Conservation (phyloP, 2,329 filamentous ascomycete species). For the Arthrobotrys pseudoclavata region DNA sequence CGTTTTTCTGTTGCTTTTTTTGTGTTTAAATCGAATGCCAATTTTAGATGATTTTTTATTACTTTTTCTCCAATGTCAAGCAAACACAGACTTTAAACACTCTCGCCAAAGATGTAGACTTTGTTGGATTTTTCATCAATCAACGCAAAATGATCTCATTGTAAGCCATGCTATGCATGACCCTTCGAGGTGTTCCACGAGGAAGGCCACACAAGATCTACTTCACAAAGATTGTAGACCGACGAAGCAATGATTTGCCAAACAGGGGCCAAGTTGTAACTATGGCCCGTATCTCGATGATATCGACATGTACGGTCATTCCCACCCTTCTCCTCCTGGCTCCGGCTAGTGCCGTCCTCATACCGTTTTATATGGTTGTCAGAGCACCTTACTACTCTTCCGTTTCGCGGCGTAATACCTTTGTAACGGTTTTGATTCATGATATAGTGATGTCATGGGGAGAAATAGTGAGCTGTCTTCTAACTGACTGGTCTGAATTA, state of each 20-base stretch:
- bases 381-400: slow-evolving; percentile 26
- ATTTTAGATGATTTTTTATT: slow-evolving; percentile 30
- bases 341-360: background rate
- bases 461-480: background rate
- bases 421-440: background rate
- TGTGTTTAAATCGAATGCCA: background rate
- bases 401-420: slow-evolving; percentile 6
- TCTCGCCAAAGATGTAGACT: background rate
- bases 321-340: background rate
- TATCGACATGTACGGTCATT: background rate
- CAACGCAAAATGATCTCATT: slow-evolving; percentile 11
- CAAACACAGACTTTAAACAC: background rate
- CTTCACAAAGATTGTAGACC: background rate
- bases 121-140: slow-evolving; percentile 13
- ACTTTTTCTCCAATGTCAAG: too few relatives aligned
- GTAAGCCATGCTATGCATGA: background rate
- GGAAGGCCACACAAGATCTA: background rate
- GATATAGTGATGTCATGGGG: background rate
- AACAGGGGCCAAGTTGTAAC: background rate
- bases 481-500: background rate
- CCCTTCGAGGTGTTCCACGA: background rate
- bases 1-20: slow-evolving; percentile 9
- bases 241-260: background rate
- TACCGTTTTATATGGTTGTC: slow-evolving; percentile 39
- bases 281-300: background rate